Base-by-base conservation (phyloP, 768 basidiomycete species). In the Lepiota venenata region DNA sequence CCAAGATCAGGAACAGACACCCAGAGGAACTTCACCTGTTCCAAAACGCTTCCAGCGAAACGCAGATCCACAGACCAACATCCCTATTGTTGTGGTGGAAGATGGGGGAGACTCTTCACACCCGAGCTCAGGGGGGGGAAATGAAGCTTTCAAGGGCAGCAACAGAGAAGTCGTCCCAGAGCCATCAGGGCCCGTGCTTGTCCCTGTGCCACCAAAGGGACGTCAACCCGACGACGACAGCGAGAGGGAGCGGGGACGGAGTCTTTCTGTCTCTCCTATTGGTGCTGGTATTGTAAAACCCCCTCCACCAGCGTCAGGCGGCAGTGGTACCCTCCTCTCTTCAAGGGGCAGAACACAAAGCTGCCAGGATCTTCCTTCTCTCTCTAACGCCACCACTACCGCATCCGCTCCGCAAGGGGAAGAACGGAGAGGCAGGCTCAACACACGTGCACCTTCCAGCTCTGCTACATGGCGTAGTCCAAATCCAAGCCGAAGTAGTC, bases 1-100 rank as follows among this genome's bases (percentile, higher is more conserved):
- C 49, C 50, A 46, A 46, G 55, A 56, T 55, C 60, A 52, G 61
- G 58, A 52, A 22, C 50, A 60, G 53, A 44, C 56, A 11, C 44
- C 2, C 35, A 32, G 50, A 10, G 44, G 55, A 27, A 50, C 42
- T 36, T 49, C 37, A 25, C 15, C 38, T 18, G 5, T 49, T 41
- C 25, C 32, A 2, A 45, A 45, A 42, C 22, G 10, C 37, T 25
- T 43, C 37, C 39, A 48, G 11, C 58, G 37, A 20, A 14, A 39
- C 15, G 7, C 40, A 43, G 47, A 43, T 32, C 53, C 53, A 42
- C 32, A 11, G 32, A 3, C 32, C 32, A 32, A 32, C 38, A 52
- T 56, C 21, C 55, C 55, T 22, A 41, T 50, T 10, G 54, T 55
- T 18, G 20, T 56, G 5, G 32, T 56, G 9, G 45, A 47, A n/a